phyloP scores from a whole-genome alignment of 1,284 basidiomycete species.

The Cutaneotrichosporon sp. region DNA sequence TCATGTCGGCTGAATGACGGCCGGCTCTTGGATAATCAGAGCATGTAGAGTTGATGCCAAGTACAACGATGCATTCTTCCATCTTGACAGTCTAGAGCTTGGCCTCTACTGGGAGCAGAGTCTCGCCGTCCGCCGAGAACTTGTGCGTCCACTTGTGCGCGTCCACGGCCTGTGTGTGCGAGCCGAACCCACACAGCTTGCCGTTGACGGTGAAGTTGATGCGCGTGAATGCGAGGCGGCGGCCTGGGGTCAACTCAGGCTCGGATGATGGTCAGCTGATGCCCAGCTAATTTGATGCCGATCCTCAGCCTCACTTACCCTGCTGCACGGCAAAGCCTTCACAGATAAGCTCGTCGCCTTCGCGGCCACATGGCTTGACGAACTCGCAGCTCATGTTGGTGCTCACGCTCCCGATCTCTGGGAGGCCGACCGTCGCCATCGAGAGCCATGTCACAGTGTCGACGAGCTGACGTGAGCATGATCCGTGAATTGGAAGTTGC shows the following conservation, averaged over 20 bases:
- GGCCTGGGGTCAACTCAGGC: slow-evolving; percentile 11
- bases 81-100: slow-evolving; percentile 13
- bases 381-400: slow-evolving; percentile 25
- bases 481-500: too few species aligned
- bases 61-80: slow-evolving; percentile 6
- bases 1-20: too few species aligned
- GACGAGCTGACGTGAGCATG: slow-evolving; percentile 19
- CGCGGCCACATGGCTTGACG: slow-evolving; percentile 15
- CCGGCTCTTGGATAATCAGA: too few species aligned
- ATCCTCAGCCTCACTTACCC: slow-evolving; percentile 14
- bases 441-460: slow-evolving; percentile 24
- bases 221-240: slow-evolving; percentile 20
- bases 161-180: slow-evolving; percentile 20
- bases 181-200: slow-evolving; percentile 15
- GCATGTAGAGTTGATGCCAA: too few species aligned
- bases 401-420: slow-evolving; percentile 12
- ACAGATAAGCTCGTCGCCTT: slow-evolving; percentile 16
- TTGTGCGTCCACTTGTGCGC: slow-evolving; percentile 5
- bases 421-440: slow-evolving; percentile 16
- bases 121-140: slow-evolving; percentile 16
- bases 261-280: too few species aligned
- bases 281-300: too few species aligned
- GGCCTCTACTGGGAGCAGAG: slow-evolving; percentile 13
- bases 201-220: slow-evolving; percentile 20
- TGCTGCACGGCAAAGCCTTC: slow-evolving; percentile 16